phyloP scores from a whole-genome alignment of 495 filamentous ascomycete genomes.

The Apodospora peruviana region DNA sequence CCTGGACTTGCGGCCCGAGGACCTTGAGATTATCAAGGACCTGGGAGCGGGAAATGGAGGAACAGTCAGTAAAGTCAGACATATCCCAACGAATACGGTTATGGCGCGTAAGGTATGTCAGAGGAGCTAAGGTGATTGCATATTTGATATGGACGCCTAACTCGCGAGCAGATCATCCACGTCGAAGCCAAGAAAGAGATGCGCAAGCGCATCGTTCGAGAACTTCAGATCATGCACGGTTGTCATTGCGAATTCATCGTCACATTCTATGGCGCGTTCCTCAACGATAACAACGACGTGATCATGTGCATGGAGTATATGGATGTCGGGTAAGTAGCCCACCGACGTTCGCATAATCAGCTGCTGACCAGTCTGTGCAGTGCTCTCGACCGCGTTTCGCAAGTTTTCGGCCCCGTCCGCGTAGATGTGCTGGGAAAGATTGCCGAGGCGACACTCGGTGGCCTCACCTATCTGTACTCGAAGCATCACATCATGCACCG shows the following conservation, averaged over 20 bases:
- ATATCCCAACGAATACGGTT: slow-evolving; percentile 86
- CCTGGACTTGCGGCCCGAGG: slow-evolving; percentile 84
- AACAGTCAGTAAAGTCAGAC: slow-evolving; percentile 95
- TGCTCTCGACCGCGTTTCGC: slow-evolving; percentile 90
- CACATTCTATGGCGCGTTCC: slow-evolving; percentile 93
- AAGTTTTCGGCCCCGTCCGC: slow-evolving; percentile 87
- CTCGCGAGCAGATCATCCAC: slow-evolving; percentile 73
- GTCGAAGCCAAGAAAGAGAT: slow-evolving; percentile 97
- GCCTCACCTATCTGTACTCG: slow-evolving; percentile 89
- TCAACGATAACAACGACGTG: slow-evolving; percentile 92
- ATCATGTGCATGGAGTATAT: slow-evolving; percentile 99
- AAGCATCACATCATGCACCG: slow-evolving; percentile 96
- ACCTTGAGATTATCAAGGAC: slow-evolving; percentile 88
- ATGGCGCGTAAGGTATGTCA: slow-evolving; percentile 90
- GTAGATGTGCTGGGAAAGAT: slow-evolving; percentile 99
- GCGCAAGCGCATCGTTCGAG: slow-evolving; percentile 89
- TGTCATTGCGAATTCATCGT: slow-evolving; percentile 96
- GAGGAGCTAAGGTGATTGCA: neutral
- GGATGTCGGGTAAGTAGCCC: slow-evolving; percentile 81
- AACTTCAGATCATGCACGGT: slow-evolving; percentile 96
- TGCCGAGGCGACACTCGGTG: slow-evolving; percentile 91
- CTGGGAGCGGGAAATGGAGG: slow-evolving; percentile 95
- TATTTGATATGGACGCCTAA: neutral
- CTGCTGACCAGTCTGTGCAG: slow-evolving; percentile 47
- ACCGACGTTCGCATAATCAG: neutral